Evolutionary conservation across 768 basidiomycete genomes (phyloP), one percentile per base, ranked within the genome.

Genomic region (Holtermanniella nyarrowii): DNA sequence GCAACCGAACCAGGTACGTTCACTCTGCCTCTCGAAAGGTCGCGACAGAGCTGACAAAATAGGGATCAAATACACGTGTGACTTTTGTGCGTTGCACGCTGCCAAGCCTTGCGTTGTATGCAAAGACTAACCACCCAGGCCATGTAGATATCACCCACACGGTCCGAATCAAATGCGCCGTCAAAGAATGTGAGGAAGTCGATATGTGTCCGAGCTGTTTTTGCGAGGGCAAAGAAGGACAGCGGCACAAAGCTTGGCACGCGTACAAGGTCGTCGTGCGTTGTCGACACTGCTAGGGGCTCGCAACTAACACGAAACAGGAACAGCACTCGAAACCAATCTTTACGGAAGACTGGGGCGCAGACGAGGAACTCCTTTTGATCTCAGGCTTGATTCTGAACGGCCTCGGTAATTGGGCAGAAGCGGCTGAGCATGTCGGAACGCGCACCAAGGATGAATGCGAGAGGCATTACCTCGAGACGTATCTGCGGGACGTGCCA

Each of bases 281-380:
- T 69, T 25, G 24, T 27, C 42, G 3, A 14, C 20, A 23, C 4
- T 12, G n/a, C 39, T 14, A 18, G 16, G 20, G 25, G 22, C 22
- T 37, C 7, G 23, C 41, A 42, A 20, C 48, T 1, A n/a, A 42
- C 41, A 45, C 37, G 52, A 16, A 47, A 11, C 67, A 91, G 90
- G 91, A 95, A 75, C 79, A 91, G 63, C 88, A 95, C 69, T 89
- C 93, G 5, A 88, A 91, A 72, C 95, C 93, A 2, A 95, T 99
- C 63, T 93, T 95, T 63, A 78, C 83, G 5, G 82, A 84, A 50
- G 88, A 93, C 69, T 97, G 93, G 95, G 93, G 90, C 37, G 93
- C 91, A 7, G 93, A 97, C 71, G 93, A 99, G 88, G 93, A 99
- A 68, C 77, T 97, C 1, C 75, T 93, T 5, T 75, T 99, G 16